phyloP scores from a whole-genome alignment of 257 asterid genomes.

The Nicotiana undulata region DNA sequence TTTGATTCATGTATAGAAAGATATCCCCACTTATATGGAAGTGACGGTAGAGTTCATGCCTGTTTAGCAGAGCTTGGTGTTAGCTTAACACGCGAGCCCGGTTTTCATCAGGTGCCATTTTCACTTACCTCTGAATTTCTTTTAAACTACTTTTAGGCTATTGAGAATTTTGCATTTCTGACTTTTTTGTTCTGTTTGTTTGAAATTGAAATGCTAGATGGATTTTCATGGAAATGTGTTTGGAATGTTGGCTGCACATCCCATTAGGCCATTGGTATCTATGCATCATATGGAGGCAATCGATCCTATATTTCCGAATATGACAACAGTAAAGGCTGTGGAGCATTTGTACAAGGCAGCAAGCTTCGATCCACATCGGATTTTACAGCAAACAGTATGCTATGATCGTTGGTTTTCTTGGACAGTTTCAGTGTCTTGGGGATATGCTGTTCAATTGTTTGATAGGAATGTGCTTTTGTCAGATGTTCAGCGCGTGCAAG shows the following conservation, averaged over 20 bases:
- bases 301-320: constrained; percentile 62
- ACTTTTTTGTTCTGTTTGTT: neutral
- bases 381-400: constrained; percentile 75
- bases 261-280: constrained; percentile 50
- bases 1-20: constrained; percentile 62
- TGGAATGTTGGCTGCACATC: constrained; percentile 70
- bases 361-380: constrained; percentile 48
- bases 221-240: constrained; percentile 63
- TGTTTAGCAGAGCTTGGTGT: constrained; percentile 75
- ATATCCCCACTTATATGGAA: constrained; percentile 64
- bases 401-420: constrained; percentile 65
- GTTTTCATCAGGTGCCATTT: constrained; percentile 77
- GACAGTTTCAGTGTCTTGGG: constrained; percentile 86
- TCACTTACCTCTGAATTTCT: neutral
- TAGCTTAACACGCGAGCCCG: constrained; percentile 62
- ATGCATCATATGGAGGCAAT: constrained; percentile 52
- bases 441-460: constrained; percentile 64
- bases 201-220: constrained; percentile 37
- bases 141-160: neutral
- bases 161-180: neutral
- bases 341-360: constrained; percentile 46
- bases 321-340: constrained; percentile 36
- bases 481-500: constrained; percentile 44
- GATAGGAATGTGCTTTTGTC: constrained; percentile 35
- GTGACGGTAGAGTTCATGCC: constrained; percentile 67